These are phyloP conservation scores for Populus nigra DNA, from an alignment of 345 rosid species.

Conservation along the genomic window DNA sequence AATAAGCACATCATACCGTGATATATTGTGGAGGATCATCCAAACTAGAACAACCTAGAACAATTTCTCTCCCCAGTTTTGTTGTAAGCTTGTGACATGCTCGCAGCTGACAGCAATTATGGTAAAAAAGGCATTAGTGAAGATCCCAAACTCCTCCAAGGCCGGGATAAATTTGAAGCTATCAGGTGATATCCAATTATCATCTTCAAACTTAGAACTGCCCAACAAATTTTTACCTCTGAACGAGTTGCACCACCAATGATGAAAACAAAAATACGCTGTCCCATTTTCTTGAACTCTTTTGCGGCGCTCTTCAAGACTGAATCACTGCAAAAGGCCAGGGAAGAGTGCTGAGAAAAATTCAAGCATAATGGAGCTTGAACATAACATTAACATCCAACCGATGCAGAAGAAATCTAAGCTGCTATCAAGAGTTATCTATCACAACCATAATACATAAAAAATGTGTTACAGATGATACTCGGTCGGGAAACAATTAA, in stretches of 20 bases:
- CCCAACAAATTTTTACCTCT: conserved; percentile 49
- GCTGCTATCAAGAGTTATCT: neutral
- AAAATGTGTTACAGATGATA: neutral
- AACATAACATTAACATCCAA: neutral
- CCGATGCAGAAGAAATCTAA: neutral
- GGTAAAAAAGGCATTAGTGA: neutral
- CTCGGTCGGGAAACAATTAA: neutral
- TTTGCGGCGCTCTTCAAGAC: conserved; percentile 43
- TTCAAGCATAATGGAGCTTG: conserved; percentile 6
- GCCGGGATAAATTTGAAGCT: neutral
- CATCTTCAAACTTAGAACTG: conserved; percentile 1
- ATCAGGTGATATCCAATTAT: conserved; percentile 2
- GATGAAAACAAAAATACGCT: conserved; percentile 78
- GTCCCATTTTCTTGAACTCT: conserved; percentile 77
- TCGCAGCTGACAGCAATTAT: conserved; percentile 52
- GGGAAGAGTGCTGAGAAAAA: conserved; percentile 14
- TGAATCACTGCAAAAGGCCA: conserved; percentile 55
- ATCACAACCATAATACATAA: neutral
- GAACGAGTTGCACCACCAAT: conserved; percentile 96
- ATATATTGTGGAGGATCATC: conserved; percentile 80
- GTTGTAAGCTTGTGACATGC: conserved; percentile 86
- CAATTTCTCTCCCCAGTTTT: conserved; percentile 79
- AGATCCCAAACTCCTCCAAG: neutral
- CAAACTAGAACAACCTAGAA: conserved; percentile 72
- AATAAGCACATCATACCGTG: conserved; percentile 41